phyloP scores from a whole-genome alignment of 2,329 filamentous ascomycete genomes.

The Diplodia corticola region DNA sequence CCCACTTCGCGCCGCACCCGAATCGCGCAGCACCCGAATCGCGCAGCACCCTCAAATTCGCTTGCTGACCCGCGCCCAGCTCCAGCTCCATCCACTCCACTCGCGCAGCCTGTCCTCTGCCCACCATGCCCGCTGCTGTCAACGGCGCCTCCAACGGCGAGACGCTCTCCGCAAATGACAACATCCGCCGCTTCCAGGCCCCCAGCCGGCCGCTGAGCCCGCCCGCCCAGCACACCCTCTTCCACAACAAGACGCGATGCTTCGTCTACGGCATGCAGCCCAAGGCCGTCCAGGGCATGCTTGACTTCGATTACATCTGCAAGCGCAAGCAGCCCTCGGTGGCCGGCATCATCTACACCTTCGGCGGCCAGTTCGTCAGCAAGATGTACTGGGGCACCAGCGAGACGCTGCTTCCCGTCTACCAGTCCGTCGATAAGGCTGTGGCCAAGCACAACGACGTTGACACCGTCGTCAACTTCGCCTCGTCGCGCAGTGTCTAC shows the following conservation, averaged over 20 bases:
- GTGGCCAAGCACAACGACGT: constrained; percentile 96
- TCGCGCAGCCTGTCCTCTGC: constrained; percentile 14
- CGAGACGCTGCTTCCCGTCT: constrained; percentile 97
- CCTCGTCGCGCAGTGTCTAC: constrained; percentile 97
- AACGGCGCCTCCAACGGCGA: constrained; percentile 35
- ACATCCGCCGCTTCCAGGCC: constrained; percentile 93
- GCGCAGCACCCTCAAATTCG: constrained; percentile 3
- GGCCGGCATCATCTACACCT: constrained; percentile 99
- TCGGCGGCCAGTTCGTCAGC: constrained; percentile 99
- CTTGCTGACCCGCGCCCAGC: background rate
- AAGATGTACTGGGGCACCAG: constrained; percentile 99
- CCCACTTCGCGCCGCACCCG: constrained; percentile 9
- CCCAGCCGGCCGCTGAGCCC: constrained; percentile 92
- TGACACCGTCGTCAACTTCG: constrained; percentile 98
- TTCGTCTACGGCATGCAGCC: constrained; percentile 99
- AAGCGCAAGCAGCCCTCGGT: constrained; percentile 96
- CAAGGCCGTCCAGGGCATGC: constrained; percentile 64
- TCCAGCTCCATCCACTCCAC: constrained; percentile 8
- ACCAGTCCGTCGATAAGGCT: constrained; percentile 91
- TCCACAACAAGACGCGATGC: constrained; percentile 99
- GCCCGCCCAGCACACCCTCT: constrained; percentile 82
- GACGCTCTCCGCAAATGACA: constrained; percentile 82
- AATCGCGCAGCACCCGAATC: background rate
- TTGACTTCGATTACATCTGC: constrained; percentile 99
- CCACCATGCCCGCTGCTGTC: constrained; percentile 48